These are phyloP conservation scores for Novymonas esmeraldas DNA, from an alignment of 208 protist species.

Conservation along the genomic window DNA sequence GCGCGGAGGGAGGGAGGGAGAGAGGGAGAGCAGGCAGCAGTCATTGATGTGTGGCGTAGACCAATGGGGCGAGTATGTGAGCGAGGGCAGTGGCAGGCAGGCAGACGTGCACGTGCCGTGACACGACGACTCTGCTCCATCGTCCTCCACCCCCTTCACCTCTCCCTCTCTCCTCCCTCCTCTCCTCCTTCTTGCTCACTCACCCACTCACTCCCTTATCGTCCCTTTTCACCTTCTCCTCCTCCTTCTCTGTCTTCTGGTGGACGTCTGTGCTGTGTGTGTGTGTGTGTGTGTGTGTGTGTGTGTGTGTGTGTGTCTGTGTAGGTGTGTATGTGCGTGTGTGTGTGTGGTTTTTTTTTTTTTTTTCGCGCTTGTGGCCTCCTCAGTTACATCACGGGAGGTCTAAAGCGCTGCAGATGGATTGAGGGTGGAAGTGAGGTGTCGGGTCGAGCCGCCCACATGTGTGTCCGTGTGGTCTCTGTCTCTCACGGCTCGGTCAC, in stretches of 20 bases:
- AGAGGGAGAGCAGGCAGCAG: too few species aligned
- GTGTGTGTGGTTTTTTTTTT: neutral
- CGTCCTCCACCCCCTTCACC: neutral
- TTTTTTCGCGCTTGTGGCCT: too few species aligned
- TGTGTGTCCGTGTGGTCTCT: too few species aligned
- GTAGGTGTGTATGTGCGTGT: neutral
- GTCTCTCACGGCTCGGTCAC: too few species aligned
- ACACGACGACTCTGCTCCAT: neutral
- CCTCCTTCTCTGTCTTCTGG: neutral
- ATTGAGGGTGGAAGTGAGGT: too few species aligned
- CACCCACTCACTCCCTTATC: neutral
- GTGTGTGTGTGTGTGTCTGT: neutral
- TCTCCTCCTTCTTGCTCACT: neutral
- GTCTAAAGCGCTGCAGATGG: too few species aligned
- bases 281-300: neutral
- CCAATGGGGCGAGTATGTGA: too few species aligned
- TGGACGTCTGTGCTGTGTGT: neutral
- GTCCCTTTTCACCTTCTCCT: neutral
- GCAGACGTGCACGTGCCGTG: too few species aligned
- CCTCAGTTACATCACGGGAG: too few species aligned
- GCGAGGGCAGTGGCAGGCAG: too few species aligned
- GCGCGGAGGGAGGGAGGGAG: neutral
- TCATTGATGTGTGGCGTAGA: too few species aligned
- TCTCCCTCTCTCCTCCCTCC: neutral
- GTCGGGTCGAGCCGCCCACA: too few species aligned